phyloP scores from a whole-genome alignment of 2,329 filamentous ascomycete species.

The Verticillium nonalfalfae region DNA sequence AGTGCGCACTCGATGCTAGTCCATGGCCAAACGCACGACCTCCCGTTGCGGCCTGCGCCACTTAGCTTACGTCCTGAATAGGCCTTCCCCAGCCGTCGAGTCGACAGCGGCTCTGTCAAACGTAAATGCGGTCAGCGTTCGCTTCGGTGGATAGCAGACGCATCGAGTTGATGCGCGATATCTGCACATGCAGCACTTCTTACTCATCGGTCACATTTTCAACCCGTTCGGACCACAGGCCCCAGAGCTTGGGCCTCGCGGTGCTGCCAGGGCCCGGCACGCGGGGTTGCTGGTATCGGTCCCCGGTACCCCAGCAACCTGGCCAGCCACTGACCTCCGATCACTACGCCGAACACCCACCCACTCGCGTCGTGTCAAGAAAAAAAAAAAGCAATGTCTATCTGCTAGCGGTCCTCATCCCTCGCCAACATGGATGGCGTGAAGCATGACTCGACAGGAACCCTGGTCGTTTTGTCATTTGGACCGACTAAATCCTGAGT shows the following conservation, averaged over 20 bases:
- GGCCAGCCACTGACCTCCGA: not conserved
- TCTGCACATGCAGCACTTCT: not conserved
- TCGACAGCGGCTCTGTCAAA: too few relatives aligned
- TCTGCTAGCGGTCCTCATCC: not conserved
- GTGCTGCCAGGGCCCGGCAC: not conserved
- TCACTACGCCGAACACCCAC: not conserved
- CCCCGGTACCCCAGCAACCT: not conserved
- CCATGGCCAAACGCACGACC: not conserved
- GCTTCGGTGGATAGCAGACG: not conserved
- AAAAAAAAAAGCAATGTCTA: not conserved
- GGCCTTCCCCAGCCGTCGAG: not conserved
- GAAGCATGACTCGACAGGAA: not conserved
- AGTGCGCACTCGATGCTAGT: not conserved
- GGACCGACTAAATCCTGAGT: not conserved
- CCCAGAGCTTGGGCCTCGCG: not conserved
- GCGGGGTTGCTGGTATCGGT: not conserved
- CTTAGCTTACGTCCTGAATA: not conserved
- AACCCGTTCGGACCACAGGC: not conserved
- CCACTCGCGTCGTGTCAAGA: not conserved
- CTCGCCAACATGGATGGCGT: not conserved
- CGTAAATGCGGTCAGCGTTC: not conserved
- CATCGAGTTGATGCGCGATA: not conserved
- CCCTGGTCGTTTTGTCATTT: not conserved
- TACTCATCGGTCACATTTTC: not conserved
- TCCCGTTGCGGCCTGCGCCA: not conserved